Evolutionary conservation across 495 filamentous ascomycete genomes (phyloP), one percentile per base, ranked within the genome.

Genomic region (Neurospora africana): DNA sequence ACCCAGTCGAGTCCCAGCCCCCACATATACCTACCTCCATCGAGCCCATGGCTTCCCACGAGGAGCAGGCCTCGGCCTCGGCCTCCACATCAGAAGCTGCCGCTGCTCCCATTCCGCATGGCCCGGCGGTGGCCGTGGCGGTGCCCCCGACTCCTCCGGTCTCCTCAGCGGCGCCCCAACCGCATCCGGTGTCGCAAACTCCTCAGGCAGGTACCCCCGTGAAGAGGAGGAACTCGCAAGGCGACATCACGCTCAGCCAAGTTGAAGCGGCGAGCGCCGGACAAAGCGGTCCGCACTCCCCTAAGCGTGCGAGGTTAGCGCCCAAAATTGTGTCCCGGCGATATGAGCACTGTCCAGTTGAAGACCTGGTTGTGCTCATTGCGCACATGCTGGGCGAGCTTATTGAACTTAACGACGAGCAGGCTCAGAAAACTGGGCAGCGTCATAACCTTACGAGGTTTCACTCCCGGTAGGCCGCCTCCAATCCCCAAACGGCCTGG

Each of bases 311-410:
- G 13, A 84, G 78, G 72, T 79, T 72, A 1, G 81, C 83, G 30
- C 76, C 88, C 27, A 98, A 94, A 80, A 71, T 89, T 33, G 84
- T 99, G 79, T 94, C 95, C 7, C 77, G 82, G 40, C 82, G 85
- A 75, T 99, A 99, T 81, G 92, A 95, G 75, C 80, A 86, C 33
- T 94, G 92, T 75, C 86, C 92, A 68, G 87, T 91, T 21, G 89
- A 91, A 75, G 93, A 97, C 81, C 85, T 99, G 75, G 95, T 97
- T 8, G 85, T 92, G 39, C 84, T 98, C 74, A 97, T 99, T 72
- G 89, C 94, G 68, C 93, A 95, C 78, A 98, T 99, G 95, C 86
- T 99, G 23, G 88, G 93, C 79, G 95, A 99, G 81, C 85, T 99
- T 23, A 94, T 99, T 75, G 89, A 91, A 71, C 91, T 93, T 70